Evolutionary conservation across 2,329 filamentous ascomycete genomes (phyloP).

Genomic region (Scedosporium boydii): DNA sequence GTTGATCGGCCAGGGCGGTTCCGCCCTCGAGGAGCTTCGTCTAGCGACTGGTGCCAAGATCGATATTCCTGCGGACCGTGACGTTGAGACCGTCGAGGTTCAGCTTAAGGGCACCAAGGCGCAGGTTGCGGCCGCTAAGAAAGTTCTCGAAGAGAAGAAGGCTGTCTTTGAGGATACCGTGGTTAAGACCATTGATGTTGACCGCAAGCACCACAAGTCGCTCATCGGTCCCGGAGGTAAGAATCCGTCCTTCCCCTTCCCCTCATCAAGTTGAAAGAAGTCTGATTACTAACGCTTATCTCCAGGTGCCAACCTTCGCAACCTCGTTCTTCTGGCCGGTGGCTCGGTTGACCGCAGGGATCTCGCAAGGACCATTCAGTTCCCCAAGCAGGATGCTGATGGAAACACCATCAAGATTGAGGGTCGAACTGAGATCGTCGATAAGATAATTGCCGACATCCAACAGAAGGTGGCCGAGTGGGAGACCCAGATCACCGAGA

Average conservation of each 20-base stretch:
- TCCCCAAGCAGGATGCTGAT: constrained; percentile 79
- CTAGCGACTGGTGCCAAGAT: constrained; percentile 79
- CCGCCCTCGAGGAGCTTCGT: constrained; percentile 83
- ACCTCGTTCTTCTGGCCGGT: constrained; percentile 79
- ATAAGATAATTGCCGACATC: constrained; percentile 79
- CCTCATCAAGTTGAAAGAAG: not conserved
- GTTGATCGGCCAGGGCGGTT: constrained; percentile 82
- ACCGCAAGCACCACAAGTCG: constrained; percentile 84
- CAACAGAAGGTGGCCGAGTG: constrained; percentile 73
- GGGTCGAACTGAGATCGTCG: constrained; percentile 72
- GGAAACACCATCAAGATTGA: constrained; percentile 82
- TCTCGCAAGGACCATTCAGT: constrained; percentile 83
- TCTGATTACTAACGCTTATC: constrained; percentile 7
- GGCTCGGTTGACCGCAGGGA: constrained; percentile 79
- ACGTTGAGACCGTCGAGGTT: constrained; percentile 72
- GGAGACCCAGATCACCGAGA: constrained; percentile 70
- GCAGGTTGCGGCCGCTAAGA: constrained; percentile 85
- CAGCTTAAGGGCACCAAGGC: constrained; percentile 86
- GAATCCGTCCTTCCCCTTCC: constrained; percentile 22
- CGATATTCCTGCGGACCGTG: constrained; percentile 76
- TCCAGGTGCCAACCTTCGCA: constrained; percentile 72
- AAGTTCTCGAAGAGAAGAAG: constrained; percentile 77
- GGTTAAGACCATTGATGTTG: constrained; percentile 74
- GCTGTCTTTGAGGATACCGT: constrained; percentile 86
- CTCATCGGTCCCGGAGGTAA: constrained; percentile 83